Conservation (phyloP, 768 basidiomycete species). For the Amanita polypyramis region DNA sequence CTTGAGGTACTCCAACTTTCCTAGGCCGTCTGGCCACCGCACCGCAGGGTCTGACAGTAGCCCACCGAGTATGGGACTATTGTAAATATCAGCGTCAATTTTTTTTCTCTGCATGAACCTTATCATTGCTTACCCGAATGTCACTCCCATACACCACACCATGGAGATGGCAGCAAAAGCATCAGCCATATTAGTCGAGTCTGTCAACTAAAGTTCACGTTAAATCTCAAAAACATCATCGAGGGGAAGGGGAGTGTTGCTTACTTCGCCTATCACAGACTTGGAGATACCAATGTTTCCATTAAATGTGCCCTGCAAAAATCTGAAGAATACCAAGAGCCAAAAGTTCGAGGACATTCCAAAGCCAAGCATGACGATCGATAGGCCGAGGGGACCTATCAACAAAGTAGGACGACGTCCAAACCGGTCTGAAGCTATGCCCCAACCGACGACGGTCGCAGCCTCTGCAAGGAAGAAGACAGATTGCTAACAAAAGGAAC, state of each 20-base stretch:
- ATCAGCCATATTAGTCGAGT: constrained; percentile 27
- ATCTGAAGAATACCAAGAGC: constrained; percentile 15
- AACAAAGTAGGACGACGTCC: constrained; percentile 35
- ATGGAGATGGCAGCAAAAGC: constrained; percentile 24
- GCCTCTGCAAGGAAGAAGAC: constrained; percentile 28
- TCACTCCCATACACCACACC: constrained; percentile 24
- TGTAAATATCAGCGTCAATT: neutral
- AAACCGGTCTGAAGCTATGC: constrained; percentile 29
- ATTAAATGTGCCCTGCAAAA: constrained; percentile 9
- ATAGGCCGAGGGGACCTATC: constrained; percentile 30
- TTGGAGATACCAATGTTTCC: constrained; percentile 1
- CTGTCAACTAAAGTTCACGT: constrained; percentile 22
- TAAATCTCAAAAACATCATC: constrained; percentile 22
- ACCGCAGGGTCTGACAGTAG: constrained; percentile 19
- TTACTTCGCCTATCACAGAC: neutral
- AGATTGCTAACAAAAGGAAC: constrained; percentile 19
- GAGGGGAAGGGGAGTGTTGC: neutral
- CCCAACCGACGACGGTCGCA: constrained; percentile 34
- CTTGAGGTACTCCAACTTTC: constrained; percentile 15
- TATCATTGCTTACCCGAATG: constrained; percentile 17
- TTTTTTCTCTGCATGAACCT: neutral
- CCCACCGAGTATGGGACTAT: constrained; percentile 22
- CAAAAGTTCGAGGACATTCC: constrained; percentile 31
- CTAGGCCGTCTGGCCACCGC: constrained; percentile 18
- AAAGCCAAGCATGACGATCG: constrained; percentile 29